Percentiles rank a stretch among this genome's conserved stretches.
These are phyloP conservation scores for Neocallimastix lanati DNA, from an alignment of 192 early-diverging fungal genomes.

Conservation along the genomic window DNA sequence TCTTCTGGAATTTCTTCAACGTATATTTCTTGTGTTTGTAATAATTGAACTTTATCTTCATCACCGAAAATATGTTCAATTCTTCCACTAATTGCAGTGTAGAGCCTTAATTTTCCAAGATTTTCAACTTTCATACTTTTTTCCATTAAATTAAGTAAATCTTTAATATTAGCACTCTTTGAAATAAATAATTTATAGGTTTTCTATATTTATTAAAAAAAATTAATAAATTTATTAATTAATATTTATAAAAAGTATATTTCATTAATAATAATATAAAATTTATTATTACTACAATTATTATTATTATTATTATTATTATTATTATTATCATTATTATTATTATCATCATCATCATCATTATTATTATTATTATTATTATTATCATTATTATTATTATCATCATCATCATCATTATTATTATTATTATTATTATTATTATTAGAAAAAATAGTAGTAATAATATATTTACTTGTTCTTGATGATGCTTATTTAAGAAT, in stretches of 20 bases:
- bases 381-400: no score
- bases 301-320: no score
- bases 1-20: constrained; percentile 5
- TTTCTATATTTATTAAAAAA: no score
- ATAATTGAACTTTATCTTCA: constrained; percentile 18
- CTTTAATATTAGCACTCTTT: constrained; percentile 26
- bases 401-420: no score
- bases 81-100: constrained; percentile 36
- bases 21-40: neutral
- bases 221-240: no score
- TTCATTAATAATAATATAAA: neutral
- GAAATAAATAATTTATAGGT: constrained; percentile 48
- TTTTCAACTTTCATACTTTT: constrained; percentile 21
- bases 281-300: constrained; percentile 1
- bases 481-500: constrained; percentile 41
- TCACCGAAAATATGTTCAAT: constrained; percentile 25
- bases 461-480: constrained; percentile 42
- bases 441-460: no score
- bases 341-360: no score
- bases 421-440: no score
- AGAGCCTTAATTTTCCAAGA: constrained; percentile 12
- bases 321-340: no score
- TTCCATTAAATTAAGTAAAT: constrained; percentile 25
- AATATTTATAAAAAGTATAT: no score
- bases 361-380: no score